These are phyloP conservation scores for Rhododendron simsii DNA, from an alignment of 148 eudicot species.

Conservation along the genomic window DNA sequence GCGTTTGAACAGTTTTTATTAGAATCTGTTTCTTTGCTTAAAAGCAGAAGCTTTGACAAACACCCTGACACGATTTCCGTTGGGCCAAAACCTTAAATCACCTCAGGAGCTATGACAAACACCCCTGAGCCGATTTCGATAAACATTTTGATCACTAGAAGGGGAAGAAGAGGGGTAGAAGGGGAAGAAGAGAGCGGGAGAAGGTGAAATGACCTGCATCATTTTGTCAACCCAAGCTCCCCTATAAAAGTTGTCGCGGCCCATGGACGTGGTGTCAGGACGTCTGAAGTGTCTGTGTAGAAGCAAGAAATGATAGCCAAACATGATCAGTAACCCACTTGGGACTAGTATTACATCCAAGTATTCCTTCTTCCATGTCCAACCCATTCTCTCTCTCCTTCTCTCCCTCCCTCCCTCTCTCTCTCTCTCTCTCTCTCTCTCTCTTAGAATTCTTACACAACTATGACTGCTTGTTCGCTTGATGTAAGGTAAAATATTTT, in stretches of 20 bases:
- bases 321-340: conserved; percentile 51
- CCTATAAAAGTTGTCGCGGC: conserved; percentile 50
- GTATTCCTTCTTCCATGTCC: conserved; percentile 48
- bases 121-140: not conserved
- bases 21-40: not conserved
- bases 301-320: conserved; percentile 58
- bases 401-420: not conserved
- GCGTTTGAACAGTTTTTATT: not conserved
- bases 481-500: not conserved
- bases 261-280: conserved; percentile 48
- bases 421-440: not conserved
- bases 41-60: not conserved
- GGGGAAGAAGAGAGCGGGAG: not conserved
- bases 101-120: not conserved
- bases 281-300: conserved; percentile 38
- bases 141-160: not conserved
- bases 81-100: not conserved
- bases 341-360: conserved; percentile 69
- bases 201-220: conserved; percentile 41
- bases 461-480: not conserved
- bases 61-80: not conserved
- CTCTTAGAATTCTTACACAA: not conserved
- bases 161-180: not conserved
- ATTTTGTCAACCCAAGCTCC: conserved; percentile 54
- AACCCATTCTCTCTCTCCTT: conserved; percentile 2